phyloP scores from a whole-genome alignment of 805 yeast species.

The Lipomyces japonicus region DNA sequence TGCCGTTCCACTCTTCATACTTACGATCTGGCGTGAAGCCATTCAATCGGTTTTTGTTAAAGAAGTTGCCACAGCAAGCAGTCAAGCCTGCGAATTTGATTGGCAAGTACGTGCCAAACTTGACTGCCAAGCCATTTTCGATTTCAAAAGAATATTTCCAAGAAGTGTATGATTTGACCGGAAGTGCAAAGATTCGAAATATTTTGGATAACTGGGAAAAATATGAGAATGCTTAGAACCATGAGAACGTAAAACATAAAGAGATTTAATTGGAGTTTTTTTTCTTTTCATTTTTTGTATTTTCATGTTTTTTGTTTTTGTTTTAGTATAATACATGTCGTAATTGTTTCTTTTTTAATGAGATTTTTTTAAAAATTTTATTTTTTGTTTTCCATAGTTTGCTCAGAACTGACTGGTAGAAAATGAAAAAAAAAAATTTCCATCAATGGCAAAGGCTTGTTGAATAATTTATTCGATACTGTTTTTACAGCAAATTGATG shows the following conservation, averaged over 20 bases:
- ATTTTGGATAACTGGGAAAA: constrained; percentile 94
- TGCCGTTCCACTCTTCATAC: constrained; percentile 99
- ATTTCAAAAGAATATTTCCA: constrained; percentile 95
- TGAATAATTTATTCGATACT: too few species aligned
- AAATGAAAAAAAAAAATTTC: too few species aligned
- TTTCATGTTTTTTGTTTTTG: background rate
- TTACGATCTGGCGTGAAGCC: constrained; percentile 98
- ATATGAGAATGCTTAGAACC: constrained; percentile 49
- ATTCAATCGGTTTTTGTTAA: constrained; percentile 93
- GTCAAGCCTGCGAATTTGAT: constrained; percentile 91
- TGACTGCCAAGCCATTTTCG: constrained; percentile 96
- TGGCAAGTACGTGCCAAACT: constrained; percentile 95
- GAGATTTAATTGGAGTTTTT: too few species aligned
- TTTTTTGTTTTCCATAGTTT: too few species aligned
- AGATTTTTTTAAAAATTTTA: too few species aligned
- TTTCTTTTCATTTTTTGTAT: background rate
- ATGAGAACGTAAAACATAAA: too few species aligned
- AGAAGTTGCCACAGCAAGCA: constrained; percentile 91
- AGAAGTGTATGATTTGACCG: constrained; percentile 88
- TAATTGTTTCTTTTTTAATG: too few species aligned
- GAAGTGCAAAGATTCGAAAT: constrained; percentile 82
- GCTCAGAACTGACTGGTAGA: too few species aligned
- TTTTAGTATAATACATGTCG: background rate
- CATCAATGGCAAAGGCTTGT: too few species aligned
- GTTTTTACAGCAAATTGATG: too few species aligned